Evolutionary conservation across 495 filamentous ascomycete species (phyloP), one percentile per base, ranked within the genome.

Genomic region (Alectoria sarmentosa): DNA sequence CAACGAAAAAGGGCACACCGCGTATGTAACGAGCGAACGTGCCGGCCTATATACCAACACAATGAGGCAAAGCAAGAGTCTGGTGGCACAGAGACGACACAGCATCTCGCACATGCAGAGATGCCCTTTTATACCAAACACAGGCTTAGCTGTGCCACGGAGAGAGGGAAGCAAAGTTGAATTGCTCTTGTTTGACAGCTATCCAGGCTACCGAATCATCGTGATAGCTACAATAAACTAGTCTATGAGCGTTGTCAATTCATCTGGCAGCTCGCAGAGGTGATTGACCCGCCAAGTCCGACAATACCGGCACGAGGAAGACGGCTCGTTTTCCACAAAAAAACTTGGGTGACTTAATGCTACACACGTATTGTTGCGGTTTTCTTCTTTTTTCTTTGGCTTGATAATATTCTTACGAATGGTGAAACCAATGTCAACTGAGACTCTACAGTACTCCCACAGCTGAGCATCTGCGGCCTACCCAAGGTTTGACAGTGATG

Each of bases 1-100:
- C 63, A 60, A 65, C 19, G 37, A 17, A 19, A 54, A 21, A 60
- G 57, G 56, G 56, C 63, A 37, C 41, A 41, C 42, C 42, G 63
- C 42, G 34, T 65, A 37, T n/a, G n/a, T n/a, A n/a, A n/a, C n/a
- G n/a, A n/a, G n/a, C n/a, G n/a, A n/a, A n/a, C n/a, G n/a, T n/a
- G n/a, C n/a, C n/a, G n/a, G n/a, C n/a, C n/a, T n/a, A n/a, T n/a
- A n/a, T n/a, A n/a, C n/a, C n/a, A n/a, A 38, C 17, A 55, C 6
- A 44, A 28, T 44, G 61, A 57, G 3, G 26, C 39, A 26, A 38
- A 39, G 23, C 34, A 19, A 5, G 8, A 15, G 49, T 32, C 62
- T 48, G n/a, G 21, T 46, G 37, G 28, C 26, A 44, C 6, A 42
- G 19, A 13, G n/a, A 39, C 28, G 52, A 34, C 48, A n/a, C 52